Conservation (phyloP, 2,329 filamentous ascomycete genomes). For the Fusarium drepaniforme region DNA sequence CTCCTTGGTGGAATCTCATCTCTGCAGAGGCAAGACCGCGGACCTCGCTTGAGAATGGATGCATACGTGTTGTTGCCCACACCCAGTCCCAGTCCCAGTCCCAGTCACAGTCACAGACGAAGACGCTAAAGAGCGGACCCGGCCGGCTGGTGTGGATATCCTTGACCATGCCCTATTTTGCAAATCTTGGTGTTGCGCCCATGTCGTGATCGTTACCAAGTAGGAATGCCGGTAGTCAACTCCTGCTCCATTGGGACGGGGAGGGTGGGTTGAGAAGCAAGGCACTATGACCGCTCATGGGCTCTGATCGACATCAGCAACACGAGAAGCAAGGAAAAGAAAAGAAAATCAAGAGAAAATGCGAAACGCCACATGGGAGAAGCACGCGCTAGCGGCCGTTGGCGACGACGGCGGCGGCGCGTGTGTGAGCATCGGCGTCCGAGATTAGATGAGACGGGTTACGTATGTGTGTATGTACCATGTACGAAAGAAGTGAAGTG, state of each 20-base stretch:
- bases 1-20: neutral
- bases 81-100: neutral
- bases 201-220: neutral
- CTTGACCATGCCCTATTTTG: neutral
- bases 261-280: slow-evolving; percentile 19
- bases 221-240: neutral
- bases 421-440: slow-evolving; percentile 29
- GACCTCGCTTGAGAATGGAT: slow-evolving; percentile 2
- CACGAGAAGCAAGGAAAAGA: slow-evolving; percentile 10
- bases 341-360: slow-evolving; percentile 14
- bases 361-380: slow-evolving; percentile 40
- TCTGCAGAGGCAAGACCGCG: neutral
- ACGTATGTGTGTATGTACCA: slow-evolving; percentile 13
- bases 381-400: slow-evolving; percentile 44
- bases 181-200: neutral
- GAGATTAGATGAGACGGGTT: slow-evolving; percentile 38
- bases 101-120: neutral
- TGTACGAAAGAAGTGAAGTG: slow-evolving; percentile 16
- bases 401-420: slow-evolving; percentile 28
- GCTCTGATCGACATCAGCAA: slow-evolving; percentile 22
- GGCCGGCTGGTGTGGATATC: slow-evolving; percentile 5
- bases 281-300: slow-evolving; percentile 8
- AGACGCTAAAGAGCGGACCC: slow-evolving; percentile 9
- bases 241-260: slow-evolving; percentile 11
- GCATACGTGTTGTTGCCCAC: neutral